Evolutionary conservation across 257 asterid species (phyloP).

Genomic region (Przewalskia tangutica): DNA sequence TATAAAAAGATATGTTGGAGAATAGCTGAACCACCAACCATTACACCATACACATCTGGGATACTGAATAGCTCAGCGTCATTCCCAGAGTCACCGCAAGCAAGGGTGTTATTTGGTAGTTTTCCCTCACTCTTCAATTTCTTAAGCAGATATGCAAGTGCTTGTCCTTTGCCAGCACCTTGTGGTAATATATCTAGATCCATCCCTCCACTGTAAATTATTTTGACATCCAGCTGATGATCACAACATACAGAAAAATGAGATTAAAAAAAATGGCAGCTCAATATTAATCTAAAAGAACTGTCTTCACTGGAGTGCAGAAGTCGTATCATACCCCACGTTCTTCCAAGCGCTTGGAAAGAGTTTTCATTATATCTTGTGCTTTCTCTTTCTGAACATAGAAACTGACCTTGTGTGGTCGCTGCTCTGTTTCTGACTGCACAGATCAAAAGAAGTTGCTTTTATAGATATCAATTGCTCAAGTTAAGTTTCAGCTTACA

Average conservation of each 20-base stretch:
- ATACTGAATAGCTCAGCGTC: constrained; percentile 88
- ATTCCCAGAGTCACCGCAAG: constrained; percentile 96
- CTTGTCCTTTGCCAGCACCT: constrained; percentile 99
- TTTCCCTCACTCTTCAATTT: constrained; percentile 55
- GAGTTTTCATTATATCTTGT: constrained; percentile 45
- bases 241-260: constrained; percentile 13
- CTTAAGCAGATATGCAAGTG: constrained; percentile 87
- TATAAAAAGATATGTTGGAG: constrained; percentile 3
- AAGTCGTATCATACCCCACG: constrained; percentile 65
- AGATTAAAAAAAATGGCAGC: constrained; percentile 7
- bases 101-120: constrained; percentile 78
- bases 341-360: constrained; percentile 40
- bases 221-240: constrained; percentile 81
- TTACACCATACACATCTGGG: constrained; percentile 88
- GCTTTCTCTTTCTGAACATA: constrained; percentile 75
- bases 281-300: not conserved
- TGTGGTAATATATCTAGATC: constrained; percentile 91
- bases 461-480: constrained; percentile 7
- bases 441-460: constrained; percentile 15
- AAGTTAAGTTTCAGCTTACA: not conserved
- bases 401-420: constrained; percentile 95
- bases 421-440: constrained; percentile 96
- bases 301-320: not conserved
- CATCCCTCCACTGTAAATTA: constrained; percentile 97
- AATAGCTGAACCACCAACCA: constrained; percentile 48